These are phyloP conservation scores for Debaryomycetaceae sp. DNA, from an alignment of 1,139 yeast genomes.

Conservation along the genomic window DNA sequence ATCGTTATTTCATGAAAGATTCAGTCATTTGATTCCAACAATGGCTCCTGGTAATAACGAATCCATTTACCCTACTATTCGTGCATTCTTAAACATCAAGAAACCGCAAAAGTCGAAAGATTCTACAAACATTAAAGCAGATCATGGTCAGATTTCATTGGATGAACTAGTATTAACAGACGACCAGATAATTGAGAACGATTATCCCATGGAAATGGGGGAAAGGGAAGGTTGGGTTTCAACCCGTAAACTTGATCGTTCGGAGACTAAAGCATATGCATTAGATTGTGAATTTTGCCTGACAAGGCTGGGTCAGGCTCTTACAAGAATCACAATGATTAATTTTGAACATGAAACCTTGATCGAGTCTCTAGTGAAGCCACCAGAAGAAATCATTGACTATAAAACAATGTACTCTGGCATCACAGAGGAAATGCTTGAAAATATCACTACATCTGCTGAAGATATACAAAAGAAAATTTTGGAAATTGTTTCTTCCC, in stretches of 20 bases:
- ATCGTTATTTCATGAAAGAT: conserved; percentile 34
- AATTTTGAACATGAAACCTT: conserved; percentile 59
- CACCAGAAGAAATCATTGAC: conserved; percentile 67
- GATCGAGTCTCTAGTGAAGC: conserved; percentile 74
- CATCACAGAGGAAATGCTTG: conserved; percentile 66
- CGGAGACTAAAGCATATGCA: conserved; percentile 65
- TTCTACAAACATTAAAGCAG: conserved; percentile 32
- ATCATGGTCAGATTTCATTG: conserved; percentile 36
- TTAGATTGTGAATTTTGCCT: conserved; percentile 93
- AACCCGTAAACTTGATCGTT: conserved; percentile 51
- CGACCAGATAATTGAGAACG: conserved; percentile 44
- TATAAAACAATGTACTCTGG: conserved; percentile 86
- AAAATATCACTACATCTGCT: conserved; percentile 60
- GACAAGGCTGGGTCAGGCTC: conserved; percentile 56
- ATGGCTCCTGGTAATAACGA: conserved; percentile 63
- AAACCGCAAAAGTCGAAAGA: conserved; percentile 54
- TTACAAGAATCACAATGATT: conserved; percentile 75
- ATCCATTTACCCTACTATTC: conserved; percentile 51
- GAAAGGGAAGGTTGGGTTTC: conserved; percentile 50
- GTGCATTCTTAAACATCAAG: conserved; percentile 48
- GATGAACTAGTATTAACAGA: conserved; percentile 52
- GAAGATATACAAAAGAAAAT: conserved; percentile 64
- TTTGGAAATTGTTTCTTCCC: conserved; percentile 32
- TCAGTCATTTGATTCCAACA: conserved; percentile 42
- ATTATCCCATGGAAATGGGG: conserved; percentile 58